Base-by-base conservation (phyloP, 768 basidiomycete species). In the Pseudohyphozyma bogoriensis region DNA sequence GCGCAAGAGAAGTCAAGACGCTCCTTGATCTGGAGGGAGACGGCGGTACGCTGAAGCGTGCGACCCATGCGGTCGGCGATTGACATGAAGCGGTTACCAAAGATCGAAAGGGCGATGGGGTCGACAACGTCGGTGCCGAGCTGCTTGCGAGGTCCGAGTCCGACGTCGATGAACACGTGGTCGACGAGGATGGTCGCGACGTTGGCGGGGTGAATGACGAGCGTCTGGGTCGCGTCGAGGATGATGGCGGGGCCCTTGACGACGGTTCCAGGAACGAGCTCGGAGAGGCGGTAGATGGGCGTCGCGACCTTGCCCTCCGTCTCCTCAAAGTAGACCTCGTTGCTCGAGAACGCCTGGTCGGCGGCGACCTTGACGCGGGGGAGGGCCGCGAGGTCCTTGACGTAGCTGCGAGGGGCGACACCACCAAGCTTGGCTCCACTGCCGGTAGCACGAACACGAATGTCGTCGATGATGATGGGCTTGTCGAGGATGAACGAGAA, bases 1-100 rank as follows among this genome's bases (percentile, higher is more conserved):
- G 92, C 92, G 74, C 92, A 97, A 13, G 87, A 89, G 73, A 88
- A 95, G 74, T 95, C 92, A 49, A 95, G 81, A 4, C 92, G 81
- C 73, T 95, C 92, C 75, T 92, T 93, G 79, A 92, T 93, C 33
- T 56, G 60, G 9, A 65, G 53, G 33, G 69, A 70, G 16, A 68
- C 56, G 24, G 65, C 59, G 6, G 69, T 70, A 13, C 62, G 59
- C 56, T 70, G 68, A 7, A 70, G 59, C 3, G 63, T 62, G 55
- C 63, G 59, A 18, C 69, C 69, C 69, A 70, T 70, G 29, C 63
- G 62, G 45, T 70, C 69, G 29, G 69, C 69, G 56, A 68, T 70
- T 11, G 42, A 32, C 65, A 67, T 67, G 65, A 67, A 67, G 7
- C 65, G 50, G 47, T 54, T 26, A 16, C 52, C 52, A 29, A 65